Conservation (phyloP, 2,329 filamentous ascomycete genomes). For the Furcasterigmium sp. region DNA sequence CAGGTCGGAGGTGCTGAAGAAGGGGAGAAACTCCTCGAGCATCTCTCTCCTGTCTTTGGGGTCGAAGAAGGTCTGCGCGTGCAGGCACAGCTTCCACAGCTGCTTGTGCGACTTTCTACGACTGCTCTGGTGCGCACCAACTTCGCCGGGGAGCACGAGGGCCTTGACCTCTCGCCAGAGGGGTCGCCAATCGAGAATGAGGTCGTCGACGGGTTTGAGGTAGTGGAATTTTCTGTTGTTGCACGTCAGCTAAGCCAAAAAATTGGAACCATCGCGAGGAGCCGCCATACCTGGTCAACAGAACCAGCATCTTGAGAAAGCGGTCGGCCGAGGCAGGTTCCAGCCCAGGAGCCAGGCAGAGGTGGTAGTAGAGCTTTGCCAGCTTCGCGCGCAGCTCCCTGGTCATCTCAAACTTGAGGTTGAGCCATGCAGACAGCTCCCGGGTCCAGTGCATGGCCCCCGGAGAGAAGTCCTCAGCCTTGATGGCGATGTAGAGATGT, state of each 20-base stretch:
- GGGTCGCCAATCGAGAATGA: conserved; percentile 89
- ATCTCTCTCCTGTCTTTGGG: conserved; percentile 78
- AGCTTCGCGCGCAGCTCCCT: conserved; percentile 77
- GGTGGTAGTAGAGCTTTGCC: conserved; percentile 89
- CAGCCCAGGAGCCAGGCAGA: conserved; percentile 83
- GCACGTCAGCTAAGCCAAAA: background rate
- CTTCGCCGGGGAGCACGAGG: conserved; percentile 82
- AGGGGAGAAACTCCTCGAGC: conserved; percentile 74
- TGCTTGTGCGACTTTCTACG: conserved; percentile 54
- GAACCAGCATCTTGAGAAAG: conserved; percentile 95
- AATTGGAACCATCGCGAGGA: no score
- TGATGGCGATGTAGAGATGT: conserved; percentile 86
- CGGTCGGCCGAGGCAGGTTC: conserved; percentile 78
- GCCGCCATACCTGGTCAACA: conserved; percentile 82
- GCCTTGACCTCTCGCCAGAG: conserved; percentile 90
- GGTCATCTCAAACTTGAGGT: conserved; percentile 94
- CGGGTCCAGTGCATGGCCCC: conserved; percentile 96
- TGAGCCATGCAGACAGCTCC: conserved; percentile 91
- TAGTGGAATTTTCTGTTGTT: conserved; percentile 81
- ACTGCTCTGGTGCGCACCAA: conserved; percentile 56
- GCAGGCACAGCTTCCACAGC: conserved; percentile 83
- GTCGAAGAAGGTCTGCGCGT: conserved; percentile 89
- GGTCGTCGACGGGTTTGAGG: conserved; percentile 80
- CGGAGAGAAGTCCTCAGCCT: conserved; percentile 88
- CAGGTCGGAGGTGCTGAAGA: conserved; percentile 89